Base-by-base conservation (phyloP, 1,284 basidiomycete species). In the Hypsizygus ulmarius region DNA sequence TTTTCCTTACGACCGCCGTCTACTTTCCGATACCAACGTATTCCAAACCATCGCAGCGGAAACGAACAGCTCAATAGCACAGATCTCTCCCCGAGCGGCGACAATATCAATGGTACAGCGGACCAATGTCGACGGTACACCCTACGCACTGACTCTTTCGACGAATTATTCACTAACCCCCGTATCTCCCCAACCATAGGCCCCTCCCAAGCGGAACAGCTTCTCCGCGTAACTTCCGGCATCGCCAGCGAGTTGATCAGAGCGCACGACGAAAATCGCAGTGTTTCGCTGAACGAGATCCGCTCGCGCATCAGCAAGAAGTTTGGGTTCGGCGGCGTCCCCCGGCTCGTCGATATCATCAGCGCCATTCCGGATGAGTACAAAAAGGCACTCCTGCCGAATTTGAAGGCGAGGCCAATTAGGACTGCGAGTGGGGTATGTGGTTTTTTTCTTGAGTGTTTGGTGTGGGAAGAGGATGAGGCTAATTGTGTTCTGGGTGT, bases 291-390 rank as follows among this genome's bases (percentile, higher is more conserved):
- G 48, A 97, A 97, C 62, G 83, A 86, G 49, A 79, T 99, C 34
- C 87, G 96, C 33, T 77, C 88, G 36, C 87, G 85, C 59, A 82
- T 96, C 64, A 92, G 92, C 67, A 97, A 97, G 70, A 93, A 94
- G 67, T 85, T 87, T 66, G 84, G 82, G 8, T 90, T 86, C 61
- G 84, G 86, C 43, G 90, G 90, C 28, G 89, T 96, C 0, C 97
- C 97, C 0, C 72, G 96, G 40, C 78, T 99, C 25, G 96, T 98
- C 37, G 97, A 99, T 66, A 97, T 99, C 60, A 95, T 99, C 66
- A 93, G 93, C 54, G 96, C 97, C 21, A 97, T 99, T 45, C 97
- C 97, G 3, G 95, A 98, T 62, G 93, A 97, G 43, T 93, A 96
- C 73, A 94, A 96, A 69, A 93, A 93, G 61, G 84, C 86, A 5